These are phyloP conservation scores for Metarhizium sp. DNA, from an alignment of 2,329 filamentous ascomycete species.

Conservation along the genomic window DNA sequence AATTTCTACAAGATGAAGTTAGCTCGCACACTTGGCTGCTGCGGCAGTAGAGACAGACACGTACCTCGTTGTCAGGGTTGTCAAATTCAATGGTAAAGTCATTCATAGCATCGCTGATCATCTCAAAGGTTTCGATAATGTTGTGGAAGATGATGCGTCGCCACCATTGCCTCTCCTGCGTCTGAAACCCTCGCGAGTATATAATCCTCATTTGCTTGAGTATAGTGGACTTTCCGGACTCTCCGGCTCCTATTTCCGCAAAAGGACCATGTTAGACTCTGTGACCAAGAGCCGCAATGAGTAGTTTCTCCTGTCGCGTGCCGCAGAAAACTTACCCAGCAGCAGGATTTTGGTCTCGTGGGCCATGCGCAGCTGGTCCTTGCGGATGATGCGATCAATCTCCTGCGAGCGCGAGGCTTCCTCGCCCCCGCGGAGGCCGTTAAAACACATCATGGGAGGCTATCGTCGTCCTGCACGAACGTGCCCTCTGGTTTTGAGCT, in stretches of 20 bases:
- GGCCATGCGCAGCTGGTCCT: constrained; percentile 77
- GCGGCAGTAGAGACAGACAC: constrained; percentile 14
- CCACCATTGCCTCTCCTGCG: constrained; percentile 84
- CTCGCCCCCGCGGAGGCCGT: constrained; percentile 13
- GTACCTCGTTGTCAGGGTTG: constrained; percentile 68
- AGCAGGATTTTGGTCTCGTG: constrained; percentile 91
- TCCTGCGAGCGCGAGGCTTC: constrained; percentile 54
- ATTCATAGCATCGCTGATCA: constrained; percentile 84
- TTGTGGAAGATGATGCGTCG: constrained; percentile 95
- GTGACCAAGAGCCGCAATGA: background rate
- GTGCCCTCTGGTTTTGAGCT: too few relatives aligned
- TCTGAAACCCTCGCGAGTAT: constrained; percentile 83
- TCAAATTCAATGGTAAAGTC: constrained; percentile 77
- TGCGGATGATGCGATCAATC: constrained; percentile 77
- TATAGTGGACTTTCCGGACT: constrained; percentile 86
- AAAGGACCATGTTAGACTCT: background rate
- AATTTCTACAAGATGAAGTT: constrained; percentile 47
- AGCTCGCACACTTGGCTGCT: background rate
- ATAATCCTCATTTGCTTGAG: constrained; percentile 99
- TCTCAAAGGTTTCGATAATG: constrained; percentile 82
- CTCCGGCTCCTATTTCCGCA: constrained; percentile 64
- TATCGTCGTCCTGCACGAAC: background rate
- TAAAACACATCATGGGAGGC: background rate
- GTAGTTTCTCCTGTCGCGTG: background rate
- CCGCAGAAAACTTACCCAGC: constrained; percentile 50